Evolutionary conservation across 139 green algal species (phyloP), one percentile per base, ranked within the genome.

Genomic region (Yamagishiella unicocca): DNA sequence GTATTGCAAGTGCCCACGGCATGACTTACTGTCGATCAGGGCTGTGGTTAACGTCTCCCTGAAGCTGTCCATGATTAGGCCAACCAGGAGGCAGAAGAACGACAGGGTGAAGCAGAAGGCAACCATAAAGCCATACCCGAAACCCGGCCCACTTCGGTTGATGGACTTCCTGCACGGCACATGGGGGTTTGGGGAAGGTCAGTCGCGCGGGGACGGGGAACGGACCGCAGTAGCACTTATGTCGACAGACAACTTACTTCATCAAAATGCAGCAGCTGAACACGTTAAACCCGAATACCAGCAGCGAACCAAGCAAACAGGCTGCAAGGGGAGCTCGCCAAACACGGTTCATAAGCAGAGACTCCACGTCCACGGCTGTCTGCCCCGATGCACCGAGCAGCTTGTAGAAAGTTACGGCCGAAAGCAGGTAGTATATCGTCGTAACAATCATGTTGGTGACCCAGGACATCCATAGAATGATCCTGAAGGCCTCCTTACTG

Each of bases 261-360:
- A 89, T 6, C n/a, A 89, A 29, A 9, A 89, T 84, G 74, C 66
- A 81, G 83, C 90, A 93, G 77, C 82, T 90, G 61, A 89, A 81
- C 1, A 93, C 71, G 76, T 93, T 93, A 76, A 93, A 93, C 25
- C 89, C 82, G 40, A 93, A 89, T 9, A 93, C 87, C 61, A 93
- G 78, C 31, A 90, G 76, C 0, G 86, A 82, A 10, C 87, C 90
- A 2, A 93, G 70, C 6, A 90, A 19, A 0, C 71, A 73, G 0
- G 90, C 87, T 43, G 90, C 90, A 0, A 93, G 42, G 0, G 90
- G 90, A 27, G 87, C 90, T 5, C 83, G 75, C 82, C 83, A 93
- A 3, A 87, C 84, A 0, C 84, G 62, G 40, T 90, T 87, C 35
- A 82, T 82, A 31, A 84, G 46, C 2, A 61, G 74, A 7, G 74